Evolutionary conservation across 305 asterid genomes (phyloP).

Genomic region (Plantago rigida): DNA sequence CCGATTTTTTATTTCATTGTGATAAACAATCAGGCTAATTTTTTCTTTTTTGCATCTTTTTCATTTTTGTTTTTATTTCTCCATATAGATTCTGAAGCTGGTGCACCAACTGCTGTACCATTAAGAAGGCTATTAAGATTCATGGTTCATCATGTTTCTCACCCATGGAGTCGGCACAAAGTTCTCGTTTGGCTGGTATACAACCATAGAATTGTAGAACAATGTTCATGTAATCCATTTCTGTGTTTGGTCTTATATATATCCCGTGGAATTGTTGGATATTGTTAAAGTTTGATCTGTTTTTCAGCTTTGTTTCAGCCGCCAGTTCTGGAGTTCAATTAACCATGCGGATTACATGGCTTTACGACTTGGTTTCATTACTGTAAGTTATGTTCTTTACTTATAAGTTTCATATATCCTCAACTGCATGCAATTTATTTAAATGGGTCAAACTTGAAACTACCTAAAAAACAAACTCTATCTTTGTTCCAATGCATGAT

Average conservation of each 20-base stretch:
- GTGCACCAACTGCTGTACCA: conserved; percentile 31
- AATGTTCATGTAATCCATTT: not conserved
- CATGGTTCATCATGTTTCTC: conserved; percentile 57
- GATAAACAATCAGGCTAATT: no score
- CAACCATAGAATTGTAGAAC: not conserved
- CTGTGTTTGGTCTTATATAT: not conserved
- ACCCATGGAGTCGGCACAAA: conserved; percentile 76
- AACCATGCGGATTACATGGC: conserved; percentile 90
- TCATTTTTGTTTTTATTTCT: not conserved
- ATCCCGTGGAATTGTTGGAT: not conserved
- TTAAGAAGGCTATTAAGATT: conserved; percentile 63
- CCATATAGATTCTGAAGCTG: conserved; percentile 38
- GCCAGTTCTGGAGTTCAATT: conserved; percentile 90
- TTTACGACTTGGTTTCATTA: conserved; percentile 68
- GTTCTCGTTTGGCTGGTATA: conserved; percentile 87
- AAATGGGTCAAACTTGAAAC: not conserved
- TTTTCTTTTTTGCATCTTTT: no score
- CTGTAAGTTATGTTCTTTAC: conserved; percentile 39
- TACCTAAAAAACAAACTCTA: not conserved
- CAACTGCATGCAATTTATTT: no score
- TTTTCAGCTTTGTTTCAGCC: conserved; percentile 83
- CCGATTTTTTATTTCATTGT: not conserved
- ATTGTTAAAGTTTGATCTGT: conserved; percentile 14
- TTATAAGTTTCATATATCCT: no score
- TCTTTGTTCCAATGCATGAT: conserved; percentile 20